Conservation (phyloP, 2,329 filamentous ascomycete species). For the Penicillium sp. region DNA sequence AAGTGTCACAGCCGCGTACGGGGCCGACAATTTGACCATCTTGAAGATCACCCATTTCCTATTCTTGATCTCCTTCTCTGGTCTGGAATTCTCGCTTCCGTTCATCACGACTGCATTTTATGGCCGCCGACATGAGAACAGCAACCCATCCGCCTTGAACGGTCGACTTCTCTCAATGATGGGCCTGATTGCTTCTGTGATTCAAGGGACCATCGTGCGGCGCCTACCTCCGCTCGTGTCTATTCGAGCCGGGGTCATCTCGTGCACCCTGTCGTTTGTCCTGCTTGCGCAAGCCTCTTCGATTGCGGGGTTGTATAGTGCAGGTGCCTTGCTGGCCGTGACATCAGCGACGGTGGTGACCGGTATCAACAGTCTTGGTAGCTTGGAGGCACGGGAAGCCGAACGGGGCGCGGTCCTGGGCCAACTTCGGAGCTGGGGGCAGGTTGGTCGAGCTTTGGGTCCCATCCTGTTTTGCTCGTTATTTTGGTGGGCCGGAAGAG, state of each 20-base stretch:
- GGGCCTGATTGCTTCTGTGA: neutral
- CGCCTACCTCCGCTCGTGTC: neutral
- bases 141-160: neutral
- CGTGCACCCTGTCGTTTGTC: neutral
- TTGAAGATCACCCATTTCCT: neutral
- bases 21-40: neutral
- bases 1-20: too few relatives aligned
- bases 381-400: neutral
- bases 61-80: neutral
- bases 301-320: neutral
- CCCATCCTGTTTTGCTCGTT: neutral
- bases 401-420: neutral
- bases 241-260: neutral
- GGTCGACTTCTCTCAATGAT: neutral
- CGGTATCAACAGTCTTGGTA: neutral
- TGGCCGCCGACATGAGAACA: neutral
- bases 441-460: slow-evolving; percentile 3
- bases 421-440: slow-evolving; percentile 4
- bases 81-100: neutral
- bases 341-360: slow-evolving; percentile 3
- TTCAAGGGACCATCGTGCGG: neutral
- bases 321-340: neutral
- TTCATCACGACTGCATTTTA: slow-evolving; percentile 1
- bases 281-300: neutral
- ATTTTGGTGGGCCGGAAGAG: slow-evolving; percentile 3